Conservation (phyloP, 2,329 filamentous ascomycete genomes). For the Lachnellula arida region DNA sequence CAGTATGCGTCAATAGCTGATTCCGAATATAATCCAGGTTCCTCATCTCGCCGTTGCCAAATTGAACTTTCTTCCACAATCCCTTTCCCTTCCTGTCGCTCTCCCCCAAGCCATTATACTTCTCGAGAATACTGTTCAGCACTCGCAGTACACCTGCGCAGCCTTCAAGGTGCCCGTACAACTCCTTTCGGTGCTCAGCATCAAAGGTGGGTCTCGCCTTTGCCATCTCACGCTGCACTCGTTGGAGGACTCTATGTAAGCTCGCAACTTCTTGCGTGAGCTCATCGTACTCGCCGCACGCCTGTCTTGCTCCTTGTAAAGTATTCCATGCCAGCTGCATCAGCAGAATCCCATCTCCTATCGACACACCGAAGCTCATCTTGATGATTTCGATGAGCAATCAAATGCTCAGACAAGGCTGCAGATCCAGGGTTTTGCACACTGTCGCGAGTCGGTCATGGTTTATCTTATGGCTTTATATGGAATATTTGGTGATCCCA, state of each 20-base stretch:
- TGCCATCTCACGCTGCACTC: slow-evolving; percentile 49
- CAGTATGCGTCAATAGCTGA: slow-evolving; percentile 8
- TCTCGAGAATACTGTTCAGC: slow-evolving; percentile 2
- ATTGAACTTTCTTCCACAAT: slow-evolving; percentile 8
- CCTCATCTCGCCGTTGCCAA: slow-evolving; percentile 10
- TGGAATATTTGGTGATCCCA: too few species aligned
- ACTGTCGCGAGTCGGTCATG: too few species aligned
- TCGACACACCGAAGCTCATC: slow-evolving; percentile 10
- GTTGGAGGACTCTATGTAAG: slow-evolving; percentile 48
- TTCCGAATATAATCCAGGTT: slow-evolving; percentile 3
- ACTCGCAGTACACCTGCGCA: neutral
- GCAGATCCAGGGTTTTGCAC: too few species aligned
- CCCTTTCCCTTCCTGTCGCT: neutral
- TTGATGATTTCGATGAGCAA: neutral
- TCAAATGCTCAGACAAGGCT: too few species aligned
- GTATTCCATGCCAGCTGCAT: slow-evolving; percentile 4
- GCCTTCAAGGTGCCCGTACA: neutral
- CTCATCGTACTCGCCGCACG: slow-evolving; percentile 42
- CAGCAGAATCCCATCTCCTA: slow-evolving; percentile 7
- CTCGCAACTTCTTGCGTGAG: slow-evolving; percentile 44
- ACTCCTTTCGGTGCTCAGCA: slow-evolving; percentile 5
- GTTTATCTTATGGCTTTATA: too few species aligned
- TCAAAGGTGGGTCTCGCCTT: slow-evolving; percentile 42
- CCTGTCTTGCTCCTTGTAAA: slow-evolving; percentile 32
- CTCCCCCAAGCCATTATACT: slow-evolving; percentile 5